A percentile compares a stretch with the other conserved stretches of the same genome.
Conservation (phyloP, 2,329 filamentous ascomycete genomes). For the Alternaria triticina region DNA sequence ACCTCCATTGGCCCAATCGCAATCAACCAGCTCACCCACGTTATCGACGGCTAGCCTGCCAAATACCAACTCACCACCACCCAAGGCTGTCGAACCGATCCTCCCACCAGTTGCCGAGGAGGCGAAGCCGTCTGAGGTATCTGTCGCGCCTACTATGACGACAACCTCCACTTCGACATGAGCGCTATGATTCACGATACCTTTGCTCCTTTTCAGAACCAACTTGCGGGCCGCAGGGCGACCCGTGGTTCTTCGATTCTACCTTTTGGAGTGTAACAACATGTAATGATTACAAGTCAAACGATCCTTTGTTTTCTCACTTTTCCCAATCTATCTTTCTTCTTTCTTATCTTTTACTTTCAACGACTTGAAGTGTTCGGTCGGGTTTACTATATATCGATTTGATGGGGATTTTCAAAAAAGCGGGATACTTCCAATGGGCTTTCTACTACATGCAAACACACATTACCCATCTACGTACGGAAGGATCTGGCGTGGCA, state of each 20-base stretch:
- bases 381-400: conserved; percentile 6
- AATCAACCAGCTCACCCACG: conserved; percentile 41
- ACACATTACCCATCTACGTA: not conserved
- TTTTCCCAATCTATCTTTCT: conserved; percentile 12
- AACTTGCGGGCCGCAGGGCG: conserved; percentile 24
- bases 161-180: conserved; percentile 30
- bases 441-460: not conserved
- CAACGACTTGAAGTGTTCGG: conserved; percentile 25
- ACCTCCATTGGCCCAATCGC: conserved; percentile 29
- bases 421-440: conserved; percentile 1
- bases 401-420: conserved; percentile 5
- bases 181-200: conserved; percentile 34
- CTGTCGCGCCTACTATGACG: conserved; percentile 13
- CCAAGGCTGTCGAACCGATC: conserved; percentile 32
- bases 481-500: not conserved
- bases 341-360: conserved; percentile 15
- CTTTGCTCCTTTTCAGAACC: conserved; percentile 26
- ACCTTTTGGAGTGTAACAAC: conserved; percentile 38
- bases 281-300: conserved; percentile 38
- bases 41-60: conserved; percentile 41
- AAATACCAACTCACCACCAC: conserved; percentile 35
- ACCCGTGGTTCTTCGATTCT: conserved; percentile 23
- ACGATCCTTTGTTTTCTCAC: conserved; percentile 18
- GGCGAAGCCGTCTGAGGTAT: conserved; percentile 19
- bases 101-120: conserved; percentile 39